Base-by-base conservation (phyloP, 805 yeast species). In the Saturnispora kantuleensis region DNA sequence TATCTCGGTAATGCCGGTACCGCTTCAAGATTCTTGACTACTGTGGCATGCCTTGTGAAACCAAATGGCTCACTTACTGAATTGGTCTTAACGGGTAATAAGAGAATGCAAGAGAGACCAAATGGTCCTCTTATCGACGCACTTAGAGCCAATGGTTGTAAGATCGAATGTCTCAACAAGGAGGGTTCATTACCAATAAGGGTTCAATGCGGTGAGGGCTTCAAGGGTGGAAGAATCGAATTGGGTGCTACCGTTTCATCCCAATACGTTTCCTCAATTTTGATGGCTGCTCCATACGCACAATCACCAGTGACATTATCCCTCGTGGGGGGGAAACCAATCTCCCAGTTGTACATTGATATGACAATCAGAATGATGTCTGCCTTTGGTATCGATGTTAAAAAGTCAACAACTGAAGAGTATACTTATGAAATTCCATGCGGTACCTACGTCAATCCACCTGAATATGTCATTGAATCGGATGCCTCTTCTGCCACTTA, bases 241-340 rank as follows among this genome's bases (percentile, higher is more conserved):
- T 72, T 93, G 39, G 90, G 90, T 35, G 98, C 98, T 17, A 89
- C 97, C 4, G 85, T 93, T 38, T 89, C 97, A 1, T 93, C 97
- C 11, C 98, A 93, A 64, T 93, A 93, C 56, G 98, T 93, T 38
- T 89, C 97, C 1, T 90, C 97, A 0, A 74, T 93, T 45, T 74
- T 93, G 57, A 88, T 93, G 96, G 85, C 96, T 65, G 97, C 98
- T 32, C 98, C 98, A 40, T 93, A 89, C 59, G 97, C 97, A 10
- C 66, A 79, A 46, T 73, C 76, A 46, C 95, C 96, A 6, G 95
- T 90, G 29, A 87, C 95, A 8, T 74, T 93, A 58, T 67, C 90
- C 8, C 72, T 93, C 48, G 89, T 84, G 16, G 98, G 97, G 30
- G 98, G 98, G 34, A 89, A 89, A 63, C 98, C 98, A 52, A 86